phyloP scores from a whole-genome alignment of 495 filamentous ascomycete genomes.

The Filosporella fistucella region DNA sequence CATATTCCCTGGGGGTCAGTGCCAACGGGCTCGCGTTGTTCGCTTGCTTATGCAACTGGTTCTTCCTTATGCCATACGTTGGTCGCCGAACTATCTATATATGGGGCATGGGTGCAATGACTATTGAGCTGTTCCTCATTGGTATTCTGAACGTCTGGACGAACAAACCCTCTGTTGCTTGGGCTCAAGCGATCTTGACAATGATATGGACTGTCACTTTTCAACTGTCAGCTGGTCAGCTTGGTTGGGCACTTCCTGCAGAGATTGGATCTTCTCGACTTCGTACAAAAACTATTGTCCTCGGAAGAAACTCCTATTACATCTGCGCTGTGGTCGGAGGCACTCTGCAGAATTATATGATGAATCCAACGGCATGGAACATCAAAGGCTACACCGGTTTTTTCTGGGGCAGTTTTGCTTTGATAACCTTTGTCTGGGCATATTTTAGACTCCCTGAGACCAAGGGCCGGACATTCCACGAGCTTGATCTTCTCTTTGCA shows the following conservation, averaged over 20 bases:
- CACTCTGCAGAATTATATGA: conserved; percentile 54
- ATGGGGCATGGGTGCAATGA: conserved; percentile 16
- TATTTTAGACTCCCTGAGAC: conserved; percentile 74
- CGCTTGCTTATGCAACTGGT: conserved; percentile 11
- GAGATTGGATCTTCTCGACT: conserved; percentile 15
- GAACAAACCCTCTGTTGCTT: conserved; percentile 41
- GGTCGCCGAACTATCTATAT: conserved; percentile 40
- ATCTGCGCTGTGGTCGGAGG: neutral
- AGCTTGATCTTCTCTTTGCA: conserved; percentile 65
- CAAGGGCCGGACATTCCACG: conserved; percentile 60
- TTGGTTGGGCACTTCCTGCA: conserved; percentile 36
- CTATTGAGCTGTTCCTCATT: conserved; percentile 3
- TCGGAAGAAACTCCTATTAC: conserved; percentile 45
- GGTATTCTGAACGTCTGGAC: conserved; percentile 37
- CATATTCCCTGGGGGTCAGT: conserved; percentile 34
- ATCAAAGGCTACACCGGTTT: conserved; percentile 46
- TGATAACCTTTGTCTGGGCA: conserved; percentile 62
- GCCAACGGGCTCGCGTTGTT: conserved; percentile 45
- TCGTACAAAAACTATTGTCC: conserved; percentile 10
- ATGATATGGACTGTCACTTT: conserved; percentile 48
- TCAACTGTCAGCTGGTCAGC: conserved; percentile 52
- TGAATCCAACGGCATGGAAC: conserved; percentile 66
- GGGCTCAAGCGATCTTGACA: conserved; percentile 33
- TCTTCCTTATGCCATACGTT: conserved; percentile 16
- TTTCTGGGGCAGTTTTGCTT: conserved; percentile 24